Evolutionary conservation across 2,329 filamentous ascomycete genomes (phyloP), one percentile per base, ranked within the genome.

Genomic region (Penicillium sp.): DNA sequence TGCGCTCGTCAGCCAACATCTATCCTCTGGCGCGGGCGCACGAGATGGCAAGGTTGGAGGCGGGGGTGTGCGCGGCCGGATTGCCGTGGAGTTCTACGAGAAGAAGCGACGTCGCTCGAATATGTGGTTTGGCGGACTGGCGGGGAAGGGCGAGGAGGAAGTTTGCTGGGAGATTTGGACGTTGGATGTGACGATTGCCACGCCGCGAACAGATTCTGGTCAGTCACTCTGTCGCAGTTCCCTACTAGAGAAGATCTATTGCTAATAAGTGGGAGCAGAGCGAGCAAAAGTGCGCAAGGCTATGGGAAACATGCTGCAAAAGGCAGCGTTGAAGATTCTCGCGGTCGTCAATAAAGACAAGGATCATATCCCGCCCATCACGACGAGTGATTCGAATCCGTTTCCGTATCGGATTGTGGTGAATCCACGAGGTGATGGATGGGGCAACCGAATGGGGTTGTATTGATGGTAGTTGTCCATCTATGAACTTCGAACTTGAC

Each of bases 151-250:
- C 15, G 90, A 95, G 50, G 89, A 96, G 62, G 89, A 95, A 63
- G 80, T 95, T 12, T 94, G 88, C 63, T 98, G 92, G 92, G 92
- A 96, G 72, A 81, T 80, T 57, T 98, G 92, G 92, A 87, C 85
- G 30, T 69, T 98, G 50, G 86, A 93, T 64, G 85, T 96, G 34
- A 93, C 88, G n/a, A 80, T 95, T 38, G 86, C 88, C 7, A 88
- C 87, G 53, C 89, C 90, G 18, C 74, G 84, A 57, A 95, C 86
- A 8, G 90, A 96, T 57, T 85, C 80, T 49, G 88, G 87, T 93
- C 69, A 54, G 80, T 61, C n/a, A 9, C 6, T 9, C 5, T 22
- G 9, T 22, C 18, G 5, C 9, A 5, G 9, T 5, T 9, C 18
- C 18, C 5, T n/a, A n/a, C n/a, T n/a, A n/a, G n/a, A n/a, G n/a